phyloP scores from a whole-genome alignment of 306 rosid species.

The Betula pendula region DNA sequence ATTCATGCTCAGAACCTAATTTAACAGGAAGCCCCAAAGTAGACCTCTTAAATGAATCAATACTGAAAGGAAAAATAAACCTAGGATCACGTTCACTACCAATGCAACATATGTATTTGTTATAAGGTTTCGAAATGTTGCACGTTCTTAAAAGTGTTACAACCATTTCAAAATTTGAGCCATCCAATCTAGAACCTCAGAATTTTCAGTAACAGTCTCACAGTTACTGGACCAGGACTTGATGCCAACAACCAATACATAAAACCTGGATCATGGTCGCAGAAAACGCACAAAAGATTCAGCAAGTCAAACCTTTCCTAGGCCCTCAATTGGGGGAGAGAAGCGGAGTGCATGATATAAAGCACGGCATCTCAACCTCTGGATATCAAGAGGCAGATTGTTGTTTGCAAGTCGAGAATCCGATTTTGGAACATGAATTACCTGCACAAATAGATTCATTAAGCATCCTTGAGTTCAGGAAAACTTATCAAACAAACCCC shows the following conservation, averaged over 20 bases:
- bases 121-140: background rate
- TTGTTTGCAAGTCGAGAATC: conserved; percentile 96
- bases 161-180: background rate
- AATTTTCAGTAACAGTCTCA: background rate
- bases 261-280: background rate
- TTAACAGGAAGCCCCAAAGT: conserved; percentile 82
- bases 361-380: conserved; percentile 90
- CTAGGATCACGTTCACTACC: conserved; percentile 38
- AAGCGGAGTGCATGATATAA: conserved; percentile 81
- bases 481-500: background rate
- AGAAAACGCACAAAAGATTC: background rate
- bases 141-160: background rate
- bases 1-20: conserved; percentile 96
- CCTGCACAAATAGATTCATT: conserved; percentile 51
- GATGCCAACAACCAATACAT: background rate
- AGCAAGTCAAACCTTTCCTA: conserved; percentile 74
- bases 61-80: conserved; percentile 36
- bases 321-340: conserved; percentile 76
- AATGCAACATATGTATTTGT: conserved; percentile 14
- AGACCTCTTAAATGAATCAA: conserved; percentile 87
- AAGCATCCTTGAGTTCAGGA: conserved; percentile 21
- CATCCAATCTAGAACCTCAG: no score
- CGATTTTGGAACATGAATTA: conserved; percentile 86
- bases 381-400: conserved; percentile 79
- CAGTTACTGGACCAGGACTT: background rate